phyloP scores from a whole-genome alignment of 2,329 filamentous ascomycete species.

The Trematosphaeria pertusa region DNA sequence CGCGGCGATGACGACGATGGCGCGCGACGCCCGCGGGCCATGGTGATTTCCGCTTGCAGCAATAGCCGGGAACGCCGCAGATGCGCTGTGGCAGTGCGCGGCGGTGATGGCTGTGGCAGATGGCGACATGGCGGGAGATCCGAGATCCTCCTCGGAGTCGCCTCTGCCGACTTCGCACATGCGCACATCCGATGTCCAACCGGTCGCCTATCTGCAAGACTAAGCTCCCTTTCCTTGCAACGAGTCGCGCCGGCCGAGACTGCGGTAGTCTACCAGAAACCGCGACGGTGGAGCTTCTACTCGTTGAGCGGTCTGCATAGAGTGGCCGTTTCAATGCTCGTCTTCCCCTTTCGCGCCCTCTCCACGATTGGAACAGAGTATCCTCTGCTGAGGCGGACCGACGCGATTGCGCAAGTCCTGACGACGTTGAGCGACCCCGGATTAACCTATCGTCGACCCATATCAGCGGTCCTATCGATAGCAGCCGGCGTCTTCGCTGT shows the following conservation, averaged over 20 bases:
- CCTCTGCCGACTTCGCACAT: constrained; percentile 22
- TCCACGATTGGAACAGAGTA: constrained; percentile 35
- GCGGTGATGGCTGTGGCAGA: constrained; percentile 20
- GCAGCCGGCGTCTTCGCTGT: constrained; percentile 36
- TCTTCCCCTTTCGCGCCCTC: constrained; percentile 20
- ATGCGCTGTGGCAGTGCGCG: constrained; percentile 34
- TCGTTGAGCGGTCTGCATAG: constrained; percentile 20
- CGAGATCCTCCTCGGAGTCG: constrained; percentile 36
- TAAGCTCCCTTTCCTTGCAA: constrained; percentile 11
- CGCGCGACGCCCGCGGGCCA: constrained; percentile 13
- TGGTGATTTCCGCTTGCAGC: constrained; percentile 24
- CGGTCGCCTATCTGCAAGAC: constrained; percentile 9
- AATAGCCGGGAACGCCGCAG: constrained; percentile 15
- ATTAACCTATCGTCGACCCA: constrained; percentile 35
- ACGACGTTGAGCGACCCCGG: constrained; percentile 21
- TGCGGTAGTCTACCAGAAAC: constrained; percentile 24
- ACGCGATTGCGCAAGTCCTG: constrained; percentile 32
- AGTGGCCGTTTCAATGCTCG: constrained; percentile 34
- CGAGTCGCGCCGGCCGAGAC: constrained; percentile 25
- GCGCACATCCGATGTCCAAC: constrained; percentile 8
- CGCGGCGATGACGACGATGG: constrained; percentile 13
- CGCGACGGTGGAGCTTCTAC: neutral
- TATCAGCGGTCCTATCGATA: constrained; percentile 41
- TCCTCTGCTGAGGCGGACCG: constrained; percentile 30
- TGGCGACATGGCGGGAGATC: too few relatives aligned